A percentile compares a stretch with the other conserved stretches of the same genome.
These are phyloP conservation scores for Leccinum broughii DNA, from an alignment of 768 basidiomycete genomes.

Conservation along the genomic window DNA sequence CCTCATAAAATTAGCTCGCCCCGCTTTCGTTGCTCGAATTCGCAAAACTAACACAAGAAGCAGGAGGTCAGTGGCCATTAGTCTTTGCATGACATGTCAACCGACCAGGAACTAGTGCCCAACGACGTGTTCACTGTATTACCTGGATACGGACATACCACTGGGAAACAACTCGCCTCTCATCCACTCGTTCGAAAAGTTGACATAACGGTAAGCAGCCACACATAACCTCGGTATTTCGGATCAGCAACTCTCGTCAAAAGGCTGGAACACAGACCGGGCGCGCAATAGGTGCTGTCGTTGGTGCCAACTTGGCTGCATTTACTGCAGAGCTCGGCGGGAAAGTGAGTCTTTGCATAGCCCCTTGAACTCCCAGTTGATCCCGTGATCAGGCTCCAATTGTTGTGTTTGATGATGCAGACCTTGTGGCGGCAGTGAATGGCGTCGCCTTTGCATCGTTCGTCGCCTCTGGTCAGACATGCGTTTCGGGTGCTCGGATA, in stretches of 20 bases:
- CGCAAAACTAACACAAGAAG: constrained; percentile 58
- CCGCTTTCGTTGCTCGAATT: constrained; percentile 82
- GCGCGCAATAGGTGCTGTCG: constrained; percentile 67
- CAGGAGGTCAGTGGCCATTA: constrained; percentile 53
- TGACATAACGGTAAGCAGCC: constrained; percentile 69
- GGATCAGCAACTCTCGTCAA: background rate
- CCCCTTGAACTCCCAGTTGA: background rate
- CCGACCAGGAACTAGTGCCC: constrained; percentile 55
- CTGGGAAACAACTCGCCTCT: constrained; percentile 64
- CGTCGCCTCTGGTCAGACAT: constrained; percentile 86
- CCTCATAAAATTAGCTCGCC: constrained; percentile 49
- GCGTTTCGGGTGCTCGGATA: constrained; percentile 88
- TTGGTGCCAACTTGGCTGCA: constrained; percentile 69
- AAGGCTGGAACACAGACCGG: constrained; percentile 82
- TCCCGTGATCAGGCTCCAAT: constrained; percentile 63
- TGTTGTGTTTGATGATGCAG: constrained; percentile 76
- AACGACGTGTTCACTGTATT: constrained; percentile 70
- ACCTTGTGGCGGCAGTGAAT: constrained; percentile 72
- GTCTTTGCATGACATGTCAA: background rate
- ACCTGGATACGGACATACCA: constrained; percentile 66
- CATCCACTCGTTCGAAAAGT: constrained; percentile 75
- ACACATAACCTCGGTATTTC: background rate
- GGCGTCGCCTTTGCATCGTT: constrained; percentile 84
- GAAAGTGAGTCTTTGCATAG: constrained; percentile 48
- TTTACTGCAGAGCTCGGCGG: constrained; percentile 88